Percentiles rank a stretch among this genome's conserved stretches.
Conservation (phyloP, 306 rosid species). For the Canavalia gladiata region DNA sequence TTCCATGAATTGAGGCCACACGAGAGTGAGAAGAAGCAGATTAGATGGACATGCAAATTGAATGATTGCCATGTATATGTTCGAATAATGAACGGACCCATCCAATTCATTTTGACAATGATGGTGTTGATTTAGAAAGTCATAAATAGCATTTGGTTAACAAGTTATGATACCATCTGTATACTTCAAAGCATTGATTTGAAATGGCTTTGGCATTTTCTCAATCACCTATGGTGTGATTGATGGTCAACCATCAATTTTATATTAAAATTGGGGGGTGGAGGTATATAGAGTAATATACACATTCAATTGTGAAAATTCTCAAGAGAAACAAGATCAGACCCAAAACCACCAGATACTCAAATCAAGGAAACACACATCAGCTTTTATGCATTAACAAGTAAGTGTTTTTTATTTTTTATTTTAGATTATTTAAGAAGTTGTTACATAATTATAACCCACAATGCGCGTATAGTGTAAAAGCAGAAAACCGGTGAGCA, state of each 20-base stretch:
- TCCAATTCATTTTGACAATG: slow-evolving; percentile 33
- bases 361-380: neutral
- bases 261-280: neutral
- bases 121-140: neutral
- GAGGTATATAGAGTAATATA: too few relatives aligned
- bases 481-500: neutral
- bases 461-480: slow-evolving; percentile 1
- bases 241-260: slow-evolving; percentile 7
- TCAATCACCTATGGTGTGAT: neutral
- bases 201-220: slow-evolving; percentile 23
- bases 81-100: slow-evolving; percentile 40
- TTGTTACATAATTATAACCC: slow-evolving; percentile 3
- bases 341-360: neutral
- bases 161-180: neutral
- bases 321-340: neutral
- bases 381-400: neutral
- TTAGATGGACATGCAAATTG: slow-evolving; percentile 25
- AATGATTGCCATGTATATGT: slow-evolving; percentile 14
- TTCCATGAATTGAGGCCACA: slow-evolving; percentile 39
- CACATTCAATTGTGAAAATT: neutral
- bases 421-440: neutral
- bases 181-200: neutral
- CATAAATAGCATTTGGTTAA: neutral
- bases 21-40: slow-evolving; percentile 14
- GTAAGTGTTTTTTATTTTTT: neutral